Percentiles rank a stretch among this genome's conserved stretches.
Evolutionary conservation across 2,329 filamentous ascomycete species (phyloP).

Genomic region (Fusarium foetens): DNA sequence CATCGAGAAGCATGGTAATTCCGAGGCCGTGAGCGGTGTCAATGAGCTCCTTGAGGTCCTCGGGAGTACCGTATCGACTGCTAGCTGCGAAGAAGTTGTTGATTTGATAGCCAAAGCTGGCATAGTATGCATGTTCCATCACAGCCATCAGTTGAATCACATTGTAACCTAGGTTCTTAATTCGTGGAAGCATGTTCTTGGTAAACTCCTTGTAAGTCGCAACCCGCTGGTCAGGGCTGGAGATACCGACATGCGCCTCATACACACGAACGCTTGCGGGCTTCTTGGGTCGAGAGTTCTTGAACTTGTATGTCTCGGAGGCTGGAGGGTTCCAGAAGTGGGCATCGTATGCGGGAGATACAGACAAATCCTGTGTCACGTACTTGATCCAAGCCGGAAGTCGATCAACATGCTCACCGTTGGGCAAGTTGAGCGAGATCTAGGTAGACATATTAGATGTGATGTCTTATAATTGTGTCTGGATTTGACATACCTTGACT

Average conservation of each 20-base stretch:
- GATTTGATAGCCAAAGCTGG: constrained; percentile 98
- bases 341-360: constrained; percentile 94
- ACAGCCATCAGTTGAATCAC: constrained; percentile 98
- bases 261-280: constrained; percentile 91
- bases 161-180: constrained; percentile 92
- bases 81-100: constrained; percentile 99
- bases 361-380: constrained; percentile 89
- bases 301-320: constrained; percentile 82
- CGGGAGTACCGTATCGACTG: constrained; percentile 91
- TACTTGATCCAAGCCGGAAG: constrained; percentile 97
- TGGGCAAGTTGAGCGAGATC: constrained; percentile 85
- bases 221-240: constrained; percentile 86
- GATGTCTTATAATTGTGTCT: not conserved
- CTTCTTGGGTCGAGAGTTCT: constrained; percentile 83
- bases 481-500: constrained; percentile 75
- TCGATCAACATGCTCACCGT: constrained; percentile 84
- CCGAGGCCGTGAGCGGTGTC: constrained; percentile 94
- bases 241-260: constrained; percentile 98
- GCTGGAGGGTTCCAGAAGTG: constrained; percentile 95
- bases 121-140: constrained; percentile 99
- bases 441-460: constrained; percentile 49
- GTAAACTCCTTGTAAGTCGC: constrained; percentile 99
- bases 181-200: constrained; percentile 87
- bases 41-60: constrained; percentile 95
- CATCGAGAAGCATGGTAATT: constrained; percentile 89